Conservation (phyloP, 768 basidiomycete species). For the Daedalea quercina region DNA sequence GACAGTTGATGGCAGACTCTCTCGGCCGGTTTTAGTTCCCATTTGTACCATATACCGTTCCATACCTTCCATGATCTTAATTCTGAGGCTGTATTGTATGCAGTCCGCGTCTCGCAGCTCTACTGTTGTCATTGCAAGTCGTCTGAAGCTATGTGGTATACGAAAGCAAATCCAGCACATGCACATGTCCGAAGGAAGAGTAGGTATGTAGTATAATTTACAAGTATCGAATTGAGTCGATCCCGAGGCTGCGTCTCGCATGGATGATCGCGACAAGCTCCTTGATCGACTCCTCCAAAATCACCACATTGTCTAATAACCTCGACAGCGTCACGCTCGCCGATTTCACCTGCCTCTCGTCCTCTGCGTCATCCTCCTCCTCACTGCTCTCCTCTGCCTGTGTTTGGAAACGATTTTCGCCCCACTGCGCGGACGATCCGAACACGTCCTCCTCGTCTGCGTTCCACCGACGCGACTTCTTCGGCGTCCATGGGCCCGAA, state of each 20-base stretch:
- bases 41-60: background rate
- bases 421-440: slow-evolving; percentile 38
- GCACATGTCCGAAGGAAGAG: too few relatives aligned
- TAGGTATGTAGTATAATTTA: slow-evolving; percentile 21
- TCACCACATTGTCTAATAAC: slow-evolving; percentile 88
- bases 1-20: background rate
- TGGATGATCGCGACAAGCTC: slow-evolving; percentile 84
- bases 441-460: slow-evolving; percentile 72
- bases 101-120: background rate
- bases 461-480: slow-evolving; percentile 43
- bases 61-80: background rate
- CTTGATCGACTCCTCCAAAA: slow-evolving; percentile 92
- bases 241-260: slow-evolving; percentile 76
- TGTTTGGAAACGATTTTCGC: slow-evolving; percentile 23
- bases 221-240: slow-evolving; percentile 75
- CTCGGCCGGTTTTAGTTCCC: background rate
- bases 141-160: background rate
- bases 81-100: background rate
- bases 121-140: background rate
- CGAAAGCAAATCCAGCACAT: too few relatives aligned
- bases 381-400: slow-evolving; percentile 22
- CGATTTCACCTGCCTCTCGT: slow-evolving; percentile 23
- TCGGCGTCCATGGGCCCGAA: slow-evolving; percentile 59
- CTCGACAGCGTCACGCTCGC: slow-evolving; percentile 68
- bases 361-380: slow-evolving; percentile 26